A percentile compares a stretch with the other conserved stretches of the same genome.
phyloP scores from a whole-genome alignment of 1,284 basidiomycete species.

The Fistulina hepatica region DNA sequence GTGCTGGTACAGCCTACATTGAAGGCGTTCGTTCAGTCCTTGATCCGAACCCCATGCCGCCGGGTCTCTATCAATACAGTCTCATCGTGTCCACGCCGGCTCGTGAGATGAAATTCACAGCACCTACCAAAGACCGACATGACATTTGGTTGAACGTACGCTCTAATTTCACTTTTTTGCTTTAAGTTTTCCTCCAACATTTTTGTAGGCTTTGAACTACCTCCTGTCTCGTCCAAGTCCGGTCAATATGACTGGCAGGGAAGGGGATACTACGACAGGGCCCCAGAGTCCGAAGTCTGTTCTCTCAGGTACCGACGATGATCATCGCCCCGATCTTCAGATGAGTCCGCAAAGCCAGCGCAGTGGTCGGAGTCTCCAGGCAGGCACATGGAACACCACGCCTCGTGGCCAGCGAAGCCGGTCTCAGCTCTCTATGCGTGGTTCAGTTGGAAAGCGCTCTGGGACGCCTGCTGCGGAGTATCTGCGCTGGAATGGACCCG shows the following conservation, averaged over 20 bases:
- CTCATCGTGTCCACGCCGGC: slow-evolving; percentile 89
- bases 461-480: slow-evolving; percentile 88
- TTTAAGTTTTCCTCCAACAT: slow-evolving; percentile 10
- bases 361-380: slow-evolving; percentile 45
- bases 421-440: slow-evolving; percentile 57
- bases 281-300: slow-evolving; percentile 51
- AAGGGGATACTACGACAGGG: slow-evolving; percentile 28
- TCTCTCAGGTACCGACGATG: slow-evolving; percentile 42
- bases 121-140: slow-evolving; percentile 87
- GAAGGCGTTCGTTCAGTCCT: slow-evolving; percentile 84
- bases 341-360: slow-evolving; percentile 59
- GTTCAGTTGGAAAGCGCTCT: slow-evolving; percentile 67
- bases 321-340: slow-evolving; percentile 20
- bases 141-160: slow-evolving; percentile 90
- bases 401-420: slow-evolving; percentile 66
- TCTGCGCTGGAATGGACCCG: slow-evolving; percentile 58
- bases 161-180: slow-evolving; percentile 6
- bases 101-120: slow-evolving; percentile 96
- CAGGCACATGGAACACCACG: slow-evolving; percentile 56
- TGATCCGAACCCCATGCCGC: slow-evolving; percentile 88
- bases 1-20: slow-evolving; percentile 71
- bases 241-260: slow-evolving; percentile 30
- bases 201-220: slow-evolving; percentile 68
- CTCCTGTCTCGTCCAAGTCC: slow-evolving; percentile 62
- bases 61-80: slow-evolving; percentile 87